These are phyloP conservation scores for Paragyromitra xinjiangensis DNA, from an alignment of 495 filamentous ascomycete genomes.

Conservation along the genomic window DNA sequence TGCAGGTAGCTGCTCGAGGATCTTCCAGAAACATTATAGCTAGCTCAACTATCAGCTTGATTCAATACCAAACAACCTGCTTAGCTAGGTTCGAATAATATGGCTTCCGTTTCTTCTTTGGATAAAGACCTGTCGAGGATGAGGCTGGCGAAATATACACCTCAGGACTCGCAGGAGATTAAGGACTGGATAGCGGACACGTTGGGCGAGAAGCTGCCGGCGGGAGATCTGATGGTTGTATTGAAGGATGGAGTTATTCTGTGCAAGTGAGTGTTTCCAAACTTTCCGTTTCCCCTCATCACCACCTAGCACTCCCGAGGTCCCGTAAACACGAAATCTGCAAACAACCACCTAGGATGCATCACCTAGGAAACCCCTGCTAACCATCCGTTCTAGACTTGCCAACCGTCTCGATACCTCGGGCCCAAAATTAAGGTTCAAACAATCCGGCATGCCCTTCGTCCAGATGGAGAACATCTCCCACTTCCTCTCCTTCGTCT, in stretches of 20 bases:
- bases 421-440: conserved; percentile 75
- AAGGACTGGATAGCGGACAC: conserved; percentile 83
- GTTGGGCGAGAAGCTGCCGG: conserved; percentile 72
- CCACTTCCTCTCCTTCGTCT: conserved; percentile 88
- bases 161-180: conserved; percentile 86
- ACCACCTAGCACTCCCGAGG: not conserved
- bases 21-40: conserved; percentile 23
- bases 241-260: conserved; percentile 89
- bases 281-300: conserved; percentile 23
- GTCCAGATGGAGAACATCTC: conserved; percentile 99
- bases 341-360: not conserved
- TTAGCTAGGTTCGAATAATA: conserved; percentile 58
- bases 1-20: conserved; percentile 28
- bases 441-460: conserved; percentile 91
- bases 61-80: conserved; percentile 1
- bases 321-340: not conserved
- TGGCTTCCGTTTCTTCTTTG: conserved; percentile 94
- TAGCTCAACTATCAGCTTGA: not conserved
- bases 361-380: conserved; percentile 9
- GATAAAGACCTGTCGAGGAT: conserved; percentile 95
- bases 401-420: conserved; percentile 80
- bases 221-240: conserved; percentile 79
- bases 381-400: conserved; percentile 66
- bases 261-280: conserved; percentile 76
- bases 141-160: conserved; percentile 93